A percentile compares a stretch with the other conserved stretches of the same genome.
Evolutionary conservation across 495 filamentous ascomycete genomes (phyloP).

Genomic region (Hyaloscypha hepaticicola): DNA sequence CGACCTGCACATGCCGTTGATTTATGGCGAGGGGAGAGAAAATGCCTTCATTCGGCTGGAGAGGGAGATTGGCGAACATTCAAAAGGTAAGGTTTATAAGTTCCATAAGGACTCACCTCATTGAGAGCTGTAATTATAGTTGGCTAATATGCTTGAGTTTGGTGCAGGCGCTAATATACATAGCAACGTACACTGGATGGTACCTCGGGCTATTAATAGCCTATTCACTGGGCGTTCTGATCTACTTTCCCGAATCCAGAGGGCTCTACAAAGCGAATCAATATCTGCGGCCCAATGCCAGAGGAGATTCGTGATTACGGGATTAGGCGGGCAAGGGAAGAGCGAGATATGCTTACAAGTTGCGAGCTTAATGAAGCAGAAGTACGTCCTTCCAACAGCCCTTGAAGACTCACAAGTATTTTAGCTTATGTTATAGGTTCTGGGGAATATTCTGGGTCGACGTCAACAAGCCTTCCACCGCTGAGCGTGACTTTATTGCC

Average conservation of each 20-base stretch:
- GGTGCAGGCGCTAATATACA: constrained; percentile 4
- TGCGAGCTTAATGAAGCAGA: constrained; percentile 33
- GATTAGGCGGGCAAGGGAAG: constrained; percentile 41
- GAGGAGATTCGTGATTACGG: constrained; percentile 38
- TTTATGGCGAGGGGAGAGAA: constrained; percentile 34
- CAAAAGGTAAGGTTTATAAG: constrained; percentile 6
- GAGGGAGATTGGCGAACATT: constrained; percentile 28
- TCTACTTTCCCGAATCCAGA: constrained; percentile 22
- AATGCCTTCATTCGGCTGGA: constrained; percentile 34
- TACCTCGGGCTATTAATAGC: constrained; percentile 25
- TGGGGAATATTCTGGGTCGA: constrained; percentile 37
- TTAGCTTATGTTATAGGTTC: constrained; percentile 29
- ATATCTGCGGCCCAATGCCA: constrained; percentile 14
- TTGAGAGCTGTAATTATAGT: constrained; percentile 7
- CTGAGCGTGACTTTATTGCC: constrained; percentile 29
- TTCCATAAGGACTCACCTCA: not conserved
- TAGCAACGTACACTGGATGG: constrained; percentile 25
- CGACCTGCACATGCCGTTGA: constrained; percentile 32
- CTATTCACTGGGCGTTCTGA: constrained; percentile 28
- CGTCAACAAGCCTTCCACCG: constrained; percentile 29
- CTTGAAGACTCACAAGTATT: constrained; percentile 7
- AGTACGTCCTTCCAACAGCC: constrained; percentile 23
- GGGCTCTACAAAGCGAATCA: constrained; percentile 9
- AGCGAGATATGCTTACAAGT: constrained; percentile 41
- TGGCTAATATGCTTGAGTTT: constrained; percentile 9